Evolutionary conservation across 2,329 filamentous ascomycete genomes (phyloP).

Genomic region (Alternaria rosae): DNA sequence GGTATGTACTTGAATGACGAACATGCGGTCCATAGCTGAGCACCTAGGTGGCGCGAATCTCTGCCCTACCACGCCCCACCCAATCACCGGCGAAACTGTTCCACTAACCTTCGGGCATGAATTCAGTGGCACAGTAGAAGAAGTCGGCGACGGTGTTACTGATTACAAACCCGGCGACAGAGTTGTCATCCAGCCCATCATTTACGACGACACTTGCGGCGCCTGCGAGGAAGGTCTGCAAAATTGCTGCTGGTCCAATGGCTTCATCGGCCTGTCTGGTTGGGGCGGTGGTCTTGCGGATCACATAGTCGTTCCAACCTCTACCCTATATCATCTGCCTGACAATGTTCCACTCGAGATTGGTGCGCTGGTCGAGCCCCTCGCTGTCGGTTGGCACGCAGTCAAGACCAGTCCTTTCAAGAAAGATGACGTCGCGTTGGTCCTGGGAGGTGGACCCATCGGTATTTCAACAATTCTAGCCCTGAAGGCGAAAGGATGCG

Average conservation of each 20-base stretch:
- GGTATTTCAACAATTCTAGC: conserved; percentile 52
- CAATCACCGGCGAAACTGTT: conserved; percentile 60
- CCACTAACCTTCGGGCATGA: conserved; percentile 64
- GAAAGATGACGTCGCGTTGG: conserved; percentile 55
- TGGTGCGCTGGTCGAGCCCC: conserved; percentile 62
- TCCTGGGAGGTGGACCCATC: conserved; percentile 63
- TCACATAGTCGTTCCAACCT: conserved; percentile 59
- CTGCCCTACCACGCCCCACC: conserved; percentile 62
- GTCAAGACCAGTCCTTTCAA: conserved; percentile 61
- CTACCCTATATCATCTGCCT: conserved; percentile 57
- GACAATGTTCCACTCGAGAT: conserved; percentile 61
- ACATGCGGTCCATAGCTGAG: conserved; percentile 4
- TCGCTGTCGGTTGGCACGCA: conserved; percentile 65
- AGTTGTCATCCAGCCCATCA: conserved; percentile 62
- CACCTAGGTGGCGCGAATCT: conserved; percentile 54
- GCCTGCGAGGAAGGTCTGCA: conserved; percentile 61
- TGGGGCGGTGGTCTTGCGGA: conserved; percentile 63
- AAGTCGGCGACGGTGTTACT: conserved; percentile 59
- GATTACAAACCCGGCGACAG: conserved; percentile 59
- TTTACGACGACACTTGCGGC: conserved; percentile 62
- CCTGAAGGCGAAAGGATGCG: conserved; percentile 40
- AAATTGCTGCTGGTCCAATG: conserved; percentile 64
- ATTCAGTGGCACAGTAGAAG: conserved; percentile 61
- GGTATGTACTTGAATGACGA: conserved; percentile 14
- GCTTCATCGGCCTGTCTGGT: conserved; percentile 61